Base-by-base conservation (phyloP, 306 rosid genomes). In the Vigna nakashimae region DNA sequence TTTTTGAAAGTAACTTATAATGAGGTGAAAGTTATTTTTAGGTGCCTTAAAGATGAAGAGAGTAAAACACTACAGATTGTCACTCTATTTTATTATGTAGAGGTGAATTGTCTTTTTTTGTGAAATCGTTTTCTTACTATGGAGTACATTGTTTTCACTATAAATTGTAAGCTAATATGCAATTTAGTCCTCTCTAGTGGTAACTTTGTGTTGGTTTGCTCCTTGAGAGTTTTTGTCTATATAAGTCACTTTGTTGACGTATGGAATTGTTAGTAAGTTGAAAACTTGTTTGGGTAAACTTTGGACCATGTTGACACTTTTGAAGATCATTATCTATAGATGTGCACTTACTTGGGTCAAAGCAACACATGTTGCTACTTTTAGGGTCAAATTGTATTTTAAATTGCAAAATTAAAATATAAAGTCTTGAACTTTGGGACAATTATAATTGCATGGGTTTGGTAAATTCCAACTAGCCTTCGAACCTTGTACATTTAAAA, bases 401-500 rank as follows among this genome's bases (percentile, higher is more conserved):
- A 28, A 30, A 10, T 60, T 30, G 43, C 66, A 60, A 59, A 26
- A 32, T 14, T 5, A 48, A 75, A 32, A 48, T 48, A 38, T n/a
- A 45, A 52, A 32, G 18, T 74, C 15, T 62, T 59, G 58, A 53
- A 53, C 48, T n/a, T n/a, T 36, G 12, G 68, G 42, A 38, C 1
- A 1, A 51, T 30, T 42, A 17, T 63, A 55, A 63, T 71, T 51
- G 51, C 65, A 60, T 40, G 46, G 50, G 50, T 50, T 60, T 8
- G 30, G 59, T 12, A 56, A 55, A 53, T 43, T 68, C 45, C 26
- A 43, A 53, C 4, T 55, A 65, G 40, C 63, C 43, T 56, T 66
- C 7, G 24, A 45, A 66, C n/a, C 26, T 1, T 42, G 48, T 14
- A 17, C 64, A 20, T 57, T 12, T 38, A 32, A 11, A 46, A 45